These are phyloP conservation scores for Meyerozyma guilliermondii DNA, from an alignment of 1,139 yeast genomes.

Conservation along the genomic window DNA sequence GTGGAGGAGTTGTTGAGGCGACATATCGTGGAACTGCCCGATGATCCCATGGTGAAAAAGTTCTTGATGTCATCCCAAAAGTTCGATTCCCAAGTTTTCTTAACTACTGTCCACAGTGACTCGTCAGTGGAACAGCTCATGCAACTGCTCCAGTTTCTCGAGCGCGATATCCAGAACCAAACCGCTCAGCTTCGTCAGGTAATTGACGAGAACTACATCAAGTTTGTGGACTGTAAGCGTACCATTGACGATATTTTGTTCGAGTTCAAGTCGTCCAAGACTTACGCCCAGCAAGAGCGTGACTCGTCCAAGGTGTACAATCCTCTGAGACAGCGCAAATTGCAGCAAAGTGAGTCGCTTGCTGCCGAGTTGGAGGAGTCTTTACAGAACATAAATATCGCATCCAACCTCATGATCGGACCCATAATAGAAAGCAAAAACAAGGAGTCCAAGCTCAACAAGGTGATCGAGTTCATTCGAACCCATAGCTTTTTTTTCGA, in stretches of 20 bases:
- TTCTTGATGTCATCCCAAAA: conserved; percentile 67
- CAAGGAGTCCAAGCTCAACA: conserved; percentile 54
- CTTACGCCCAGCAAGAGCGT: conserved; percentile 32
- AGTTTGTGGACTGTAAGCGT: conserved; percentile 73
- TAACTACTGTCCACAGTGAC: conserved; percentile 65
- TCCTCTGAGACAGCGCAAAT: conserved; percentile 25
- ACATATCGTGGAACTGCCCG: conserved; percentile 31
- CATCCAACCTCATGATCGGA: conserved; percentile 65
- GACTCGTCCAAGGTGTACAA: conserved; percentile 35
- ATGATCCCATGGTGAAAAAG: conserved; percentile 41
- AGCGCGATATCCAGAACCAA: conserved; percentile 56
- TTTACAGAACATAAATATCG: conserved; percentile 43
- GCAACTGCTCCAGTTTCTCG: conserved; percentile 53
- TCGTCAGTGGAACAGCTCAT: conserved; percentile 63
- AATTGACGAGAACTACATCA: conserved; percentile 69
- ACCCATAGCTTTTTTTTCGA: conserved; percentile 63
- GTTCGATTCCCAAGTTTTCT: conserved; percentile 66
- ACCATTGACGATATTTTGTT: conserved; percentile 35
- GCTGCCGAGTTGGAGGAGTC: conserved; percentile 40
- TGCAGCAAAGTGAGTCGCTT: conserved; percentile 17
- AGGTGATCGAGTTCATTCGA: conserved; percentile 60
- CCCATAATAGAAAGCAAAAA: conserved; percentile 67
- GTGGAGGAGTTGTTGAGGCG: conserved; percentile 35
- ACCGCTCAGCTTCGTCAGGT: conserved; percentile 61
- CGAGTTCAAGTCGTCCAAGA: conserved; percentile 31